Evolutionary conservation across 768 basidiomycete species (phyloP).

Genomic region (Leccinum uliginosum): DNA sequence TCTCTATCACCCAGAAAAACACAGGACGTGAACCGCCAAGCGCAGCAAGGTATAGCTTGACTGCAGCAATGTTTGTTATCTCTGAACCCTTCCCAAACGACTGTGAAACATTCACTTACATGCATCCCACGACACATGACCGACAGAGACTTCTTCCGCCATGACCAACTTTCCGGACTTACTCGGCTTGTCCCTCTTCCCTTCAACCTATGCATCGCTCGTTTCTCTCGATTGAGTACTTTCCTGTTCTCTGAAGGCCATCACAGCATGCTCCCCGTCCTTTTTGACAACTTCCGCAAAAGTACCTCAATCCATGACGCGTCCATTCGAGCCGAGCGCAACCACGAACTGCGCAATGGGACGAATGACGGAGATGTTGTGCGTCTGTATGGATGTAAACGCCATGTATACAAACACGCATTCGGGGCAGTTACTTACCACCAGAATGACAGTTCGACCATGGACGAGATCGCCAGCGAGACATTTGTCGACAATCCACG

Average conservation of each 20-base stretch:
- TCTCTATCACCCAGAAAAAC: neutral
- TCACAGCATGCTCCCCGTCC: neutral
- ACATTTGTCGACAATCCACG: conserved; percentile 3
- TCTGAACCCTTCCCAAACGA: neutral
- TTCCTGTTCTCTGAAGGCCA: neutral
- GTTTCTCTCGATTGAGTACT: neutral
- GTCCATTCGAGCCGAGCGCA: neutral
- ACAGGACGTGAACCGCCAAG: neutral
- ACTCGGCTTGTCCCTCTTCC: neutral
- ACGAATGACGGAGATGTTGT: neutral
- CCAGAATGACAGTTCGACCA: conserved; percentile 2
- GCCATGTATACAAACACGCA: too few species aligned
- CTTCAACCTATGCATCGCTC: neutral
- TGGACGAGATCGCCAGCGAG: neutral
- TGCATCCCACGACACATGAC: conserved; percentile 1
- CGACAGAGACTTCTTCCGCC: neutral
- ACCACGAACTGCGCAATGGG: neutral
- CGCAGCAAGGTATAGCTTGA: neutral
- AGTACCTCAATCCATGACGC: neutral
- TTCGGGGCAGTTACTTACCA: too few species aligned
- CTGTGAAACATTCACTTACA: neutral
- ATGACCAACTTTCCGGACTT: neutral
- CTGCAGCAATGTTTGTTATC: neutral
- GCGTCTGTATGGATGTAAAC: too few species aligned
- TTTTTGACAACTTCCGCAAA: neutral